Evolutionary conservation across 2,329 filamentous ascomycete genomes (phyloP).

Genomic region (Colletotrichum paranaense): DNA sequence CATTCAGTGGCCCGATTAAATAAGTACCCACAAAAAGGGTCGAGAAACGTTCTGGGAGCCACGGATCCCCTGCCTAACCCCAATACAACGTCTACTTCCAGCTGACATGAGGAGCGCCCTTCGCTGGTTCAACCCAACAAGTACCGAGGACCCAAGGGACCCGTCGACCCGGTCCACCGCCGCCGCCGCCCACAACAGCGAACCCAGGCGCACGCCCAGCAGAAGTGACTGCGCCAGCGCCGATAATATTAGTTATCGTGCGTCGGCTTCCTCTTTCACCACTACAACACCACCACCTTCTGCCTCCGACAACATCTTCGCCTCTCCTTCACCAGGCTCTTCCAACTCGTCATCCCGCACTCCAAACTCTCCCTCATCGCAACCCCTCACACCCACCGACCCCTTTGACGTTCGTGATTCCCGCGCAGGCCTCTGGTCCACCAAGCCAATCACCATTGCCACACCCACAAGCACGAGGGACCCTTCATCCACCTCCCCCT

Average conservation of each 20-base stretch:
- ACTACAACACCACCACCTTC: constrained; percentile 40
- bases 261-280: constrained; percentile 39
- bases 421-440: constrained; percentile 38
- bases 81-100: constrained; percentile 35
- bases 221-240: constrained; percentile 35
- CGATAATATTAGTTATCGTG: constrained; percentile 54
- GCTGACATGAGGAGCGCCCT: constrained; percentile 38
- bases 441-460: constrained; percentile 51
- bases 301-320: constrained; percentile 38
- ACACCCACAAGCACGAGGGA: constrained; percentile 39
- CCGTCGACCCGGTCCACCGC: constrained; percentile 38
- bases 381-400: constrained; percentile 55
- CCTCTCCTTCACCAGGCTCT: constrained; percentile 44
- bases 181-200: constrained; percentile 36
- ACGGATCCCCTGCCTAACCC: constrained; percentile 34
- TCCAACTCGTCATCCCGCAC: constrained; percentile 47
- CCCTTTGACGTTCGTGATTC: constrained; percentile 40
- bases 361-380: constrained; percentile 53
- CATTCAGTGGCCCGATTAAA: constrained; percentile 35
- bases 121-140: constrained; percentile 38
- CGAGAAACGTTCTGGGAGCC: constrained; percentile 36
- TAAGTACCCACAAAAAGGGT: constrained; percentile 37
- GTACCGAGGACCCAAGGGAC: constrained; percentile 39
- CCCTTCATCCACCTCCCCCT: constrained; percentile 40
- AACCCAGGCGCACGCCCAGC: constrained; percentile 28